These are phyloP conservation scores for Botrytis galanthina DNA, from an alignment of 2,329 filamentous ascomycete genomes.

Conservation along the genomic window DNA sequence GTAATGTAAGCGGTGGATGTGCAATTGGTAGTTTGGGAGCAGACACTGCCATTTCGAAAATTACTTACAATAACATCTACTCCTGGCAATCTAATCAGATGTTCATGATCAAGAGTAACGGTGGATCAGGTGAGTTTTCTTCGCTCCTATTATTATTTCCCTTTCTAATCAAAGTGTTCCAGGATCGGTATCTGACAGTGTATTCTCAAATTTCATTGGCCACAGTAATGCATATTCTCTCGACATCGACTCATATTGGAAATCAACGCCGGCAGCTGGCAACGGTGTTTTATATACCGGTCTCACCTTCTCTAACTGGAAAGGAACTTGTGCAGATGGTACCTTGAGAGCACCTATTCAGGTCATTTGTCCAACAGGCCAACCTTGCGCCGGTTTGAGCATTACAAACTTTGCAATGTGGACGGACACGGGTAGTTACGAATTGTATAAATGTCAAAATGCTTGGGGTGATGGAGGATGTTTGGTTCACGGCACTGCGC, in stretches of 20 bases:
- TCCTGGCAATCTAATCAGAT: constrained; percentile 50
- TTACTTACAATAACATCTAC: constrained; percentile 53
- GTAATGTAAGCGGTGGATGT: constrained; percentile 59
- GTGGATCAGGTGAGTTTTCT: constrained; percentile 41
- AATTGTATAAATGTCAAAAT: constrained; percentile 19
- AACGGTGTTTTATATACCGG: constrained; percentile 52
- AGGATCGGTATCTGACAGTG: constrained; percentile 51
- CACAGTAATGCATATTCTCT: constrained; percentile 58
- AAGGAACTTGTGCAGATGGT: constrained; percentile 44
- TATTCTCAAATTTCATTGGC: constrained; percentile 58
- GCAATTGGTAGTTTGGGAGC: constrained; percentile 55
- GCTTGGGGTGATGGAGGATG: constrained; percentile 20
- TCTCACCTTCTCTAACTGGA: constrained; percentile 56
- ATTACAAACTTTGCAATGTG: constrained; percentile 40
- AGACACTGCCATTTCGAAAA: constrained; percentile 50
- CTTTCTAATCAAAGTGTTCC: constrained; percentile 21
- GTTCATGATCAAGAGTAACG: constrained; percentile 62
- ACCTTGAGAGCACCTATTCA: constrained; percentile 36
- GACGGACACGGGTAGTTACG: constrained; percentile 32
- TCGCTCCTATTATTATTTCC: neutral
- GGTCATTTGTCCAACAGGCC: constrained; percentile 36
- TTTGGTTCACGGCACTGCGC: constrained; percentile 14
- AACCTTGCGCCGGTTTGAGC: constrained; percentile 38
- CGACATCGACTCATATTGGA: constrained; percentile 56
- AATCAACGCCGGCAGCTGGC: constrained; percentile 45